Conservation (phyloP, 2,329 filamentous ascomycete genomes). For the Pyricularia pennisetigena region DNA sequence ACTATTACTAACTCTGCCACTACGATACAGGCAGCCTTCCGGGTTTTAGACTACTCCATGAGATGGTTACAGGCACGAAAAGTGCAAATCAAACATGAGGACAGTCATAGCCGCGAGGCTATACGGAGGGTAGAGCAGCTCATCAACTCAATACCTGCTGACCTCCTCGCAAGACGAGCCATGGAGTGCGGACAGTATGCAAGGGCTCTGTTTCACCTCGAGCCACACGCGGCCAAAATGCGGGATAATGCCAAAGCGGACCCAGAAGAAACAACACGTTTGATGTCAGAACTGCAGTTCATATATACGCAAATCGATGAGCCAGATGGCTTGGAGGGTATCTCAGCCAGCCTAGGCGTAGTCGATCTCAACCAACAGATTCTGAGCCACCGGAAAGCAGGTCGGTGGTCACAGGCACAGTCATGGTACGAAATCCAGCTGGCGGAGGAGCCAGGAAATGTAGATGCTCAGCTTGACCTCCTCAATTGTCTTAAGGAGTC, state of each 20-base stretch:
- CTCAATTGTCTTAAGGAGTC: constrained; percentile 86
- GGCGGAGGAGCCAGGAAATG: constrained; percentile 65
- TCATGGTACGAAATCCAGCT: constrained; percentile 95
- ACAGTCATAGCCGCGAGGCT: constrained; percentile 19
- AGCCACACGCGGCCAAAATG: constrained; percentile 57
- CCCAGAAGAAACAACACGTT: constrained; percentile 45
- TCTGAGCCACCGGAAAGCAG: constrained; percentile 83
- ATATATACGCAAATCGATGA: constrained; percentile 98
- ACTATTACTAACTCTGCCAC: constrained; percentile 9
- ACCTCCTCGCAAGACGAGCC: constrained; percentile 69
- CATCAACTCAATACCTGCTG: constrained; percentile 56
- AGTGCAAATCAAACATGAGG: constrained; percentile 27
- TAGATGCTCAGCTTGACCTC: constrained; percentile 72
- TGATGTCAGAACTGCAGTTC: constrained; percentile 73
- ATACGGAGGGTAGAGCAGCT: constrained; percentile 38
- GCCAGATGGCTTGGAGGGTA: constrained; percentile 90
- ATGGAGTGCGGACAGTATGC: constrained; percentile 93
- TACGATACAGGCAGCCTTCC: constrained; percentile 66
- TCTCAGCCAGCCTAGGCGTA: constrained; percentile 76
- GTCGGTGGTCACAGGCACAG: constrained; percentile 87
- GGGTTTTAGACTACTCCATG: constrained; percentile 82
- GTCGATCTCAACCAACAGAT: constrained; percentile 92
- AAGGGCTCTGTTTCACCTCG: constrained; percentile 85
- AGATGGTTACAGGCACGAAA: constrained; percentile 79
- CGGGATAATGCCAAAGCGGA: constrained; percentile 23